Percentiles rank a stretch among this genome's conserved stretches.
Evolutionary conservation across 345 rosid genomes (phyloP).

Genomic region (Citrus trifoliata): DNA sequence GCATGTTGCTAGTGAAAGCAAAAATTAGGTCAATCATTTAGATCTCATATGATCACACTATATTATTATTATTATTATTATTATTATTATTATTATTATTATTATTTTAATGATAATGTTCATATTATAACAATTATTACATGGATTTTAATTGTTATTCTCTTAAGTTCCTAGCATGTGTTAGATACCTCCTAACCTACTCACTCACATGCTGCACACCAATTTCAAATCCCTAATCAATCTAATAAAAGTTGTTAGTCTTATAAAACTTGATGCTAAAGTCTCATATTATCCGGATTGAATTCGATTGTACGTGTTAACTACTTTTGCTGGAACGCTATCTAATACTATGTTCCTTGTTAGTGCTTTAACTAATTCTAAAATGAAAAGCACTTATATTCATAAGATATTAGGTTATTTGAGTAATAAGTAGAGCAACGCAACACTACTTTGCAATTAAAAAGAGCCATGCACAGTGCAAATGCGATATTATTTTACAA

Average conservation of each 20-base stretch:
- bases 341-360: background rate
- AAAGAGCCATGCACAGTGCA: too few relatives aligned
- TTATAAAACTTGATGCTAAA: background rate
- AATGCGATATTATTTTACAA: too few relatives aligned
- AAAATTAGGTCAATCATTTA: slow-evolving; percentile 31
- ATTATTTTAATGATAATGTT: background rate
- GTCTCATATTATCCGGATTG: background rate
- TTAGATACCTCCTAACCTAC: slow-evolving; percentile 36
- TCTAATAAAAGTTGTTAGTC: background rate
- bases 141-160: background rate
- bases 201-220: slow-evolving; percentile 28
- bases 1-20: slow-evolving; percentile 12
- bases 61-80: background rate
- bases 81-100: too few relatives aligned
- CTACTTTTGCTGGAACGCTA: background rate
- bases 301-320: background rate
- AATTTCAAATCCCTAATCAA: background rate
- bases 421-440: background rate
- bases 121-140: background rate
- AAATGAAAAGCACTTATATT: background rate
- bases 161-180: slow-evolving; percentile 26
- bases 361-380: background rate
- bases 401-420: too few relatives aligned
- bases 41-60: slow-evolving; percentile 24
- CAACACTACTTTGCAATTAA: too few relatives aligned